Evolutionary conservation across 2,329 filamentous ascomycete genomes (phyloP).

Genomic region (Lasiodiplodia citricola): DNA sequence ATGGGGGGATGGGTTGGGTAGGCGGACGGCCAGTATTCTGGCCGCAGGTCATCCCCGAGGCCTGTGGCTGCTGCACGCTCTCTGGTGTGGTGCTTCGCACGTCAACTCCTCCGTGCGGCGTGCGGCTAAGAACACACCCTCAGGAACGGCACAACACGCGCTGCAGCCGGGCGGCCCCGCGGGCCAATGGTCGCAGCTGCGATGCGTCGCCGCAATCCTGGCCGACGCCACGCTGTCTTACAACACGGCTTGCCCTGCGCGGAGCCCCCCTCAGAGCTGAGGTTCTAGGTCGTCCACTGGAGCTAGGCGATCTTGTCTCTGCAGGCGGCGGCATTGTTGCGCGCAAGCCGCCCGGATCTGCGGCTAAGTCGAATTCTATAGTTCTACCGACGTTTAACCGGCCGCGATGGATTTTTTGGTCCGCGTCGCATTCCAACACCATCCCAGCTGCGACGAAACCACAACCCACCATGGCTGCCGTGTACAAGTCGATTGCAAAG

Average conservation of each 20-base stretch:
- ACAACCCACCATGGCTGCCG: conserved; percentile 54
- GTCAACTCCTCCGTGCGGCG: conserved; percentile 23
- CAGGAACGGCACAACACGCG: conserved; percentile 22
- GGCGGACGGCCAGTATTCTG: conserved; percentile 15
- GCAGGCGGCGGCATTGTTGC: conserved; percentile 19
- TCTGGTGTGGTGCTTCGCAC: conserved; percentile 30
- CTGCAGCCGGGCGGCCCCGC: conserved; percentile 9
- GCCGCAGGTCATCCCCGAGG: conserved; percentile 27
- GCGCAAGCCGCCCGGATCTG: conserved; percentile 9
- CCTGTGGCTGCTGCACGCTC: conserved; percentile 27
- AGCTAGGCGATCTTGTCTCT: conserved; percentile 14
- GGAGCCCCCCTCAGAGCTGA: background rate
- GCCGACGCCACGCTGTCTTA: conserved; percentile 12
- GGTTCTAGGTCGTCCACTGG: background rate
- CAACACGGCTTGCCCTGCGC: background rate
- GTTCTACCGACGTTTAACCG: background rate
- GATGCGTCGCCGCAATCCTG: background rate
- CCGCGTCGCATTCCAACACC: background rate
- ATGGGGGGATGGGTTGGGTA: conserved; percentile 24
- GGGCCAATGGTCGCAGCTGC: conserved; percentile 10
- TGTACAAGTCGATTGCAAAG: conserved; percentile 61
- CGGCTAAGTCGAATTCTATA: background rate
- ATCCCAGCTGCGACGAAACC: conserved; percentile 6
- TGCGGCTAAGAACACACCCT: conserved; percentile 22
- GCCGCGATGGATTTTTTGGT: conserved; percentile 11